phyloP scores from a whole-genome alignment of 2,329 filamentous ascomycete species.

The Fusarium sp. region DNA sequence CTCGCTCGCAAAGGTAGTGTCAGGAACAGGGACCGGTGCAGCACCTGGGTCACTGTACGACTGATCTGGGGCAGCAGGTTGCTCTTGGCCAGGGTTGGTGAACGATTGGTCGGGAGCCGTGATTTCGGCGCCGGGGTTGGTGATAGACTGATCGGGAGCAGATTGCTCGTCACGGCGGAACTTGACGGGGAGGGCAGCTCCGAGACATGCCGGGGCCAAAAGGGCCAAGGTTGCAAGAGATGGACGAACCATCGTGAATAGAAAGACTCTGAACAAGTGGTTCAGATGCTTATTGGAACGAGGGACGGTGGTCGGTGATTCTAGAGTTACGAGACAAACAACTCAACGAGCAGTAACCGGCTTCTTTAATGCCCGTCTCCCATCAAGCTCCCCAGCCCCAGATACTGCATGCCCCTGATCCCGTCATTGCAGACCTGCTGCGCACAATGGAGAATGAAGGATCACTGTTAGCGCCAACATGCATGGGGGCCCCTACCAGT shows the following conservation, averaged over 20 bases:
- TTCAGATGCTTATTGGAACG: not conserved
- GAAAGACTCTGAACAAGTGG: not conserved
- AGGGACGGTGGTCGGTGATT: not conserved
- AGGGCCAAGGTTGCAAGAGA: not conserved
- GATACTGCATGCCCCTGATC: not conserved
- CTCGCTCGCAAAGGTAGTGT: not conserved
- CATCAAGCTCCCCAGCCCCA: not conserved
- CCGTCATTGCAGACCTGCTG: not conserved
- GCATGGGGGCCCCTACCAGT: not conserved
- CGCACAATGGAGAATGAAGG: not conserved
- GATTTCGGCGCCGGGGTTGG: not conserved
- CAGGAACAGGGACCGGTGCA: not conserved
- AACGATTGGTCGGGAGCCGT: not conserved
- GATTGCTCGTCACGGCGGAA: not conserved
- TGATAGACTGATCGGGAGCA: not conserved
- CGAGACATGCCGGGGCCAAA: not conserved
- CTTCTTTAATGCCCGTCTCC: not conserved
- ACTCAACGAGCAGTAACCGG: not conserved
- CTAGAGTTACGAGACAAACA: not conserved
- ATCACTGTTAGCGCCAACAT: not conserved
- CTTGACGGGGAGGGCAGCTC: not conserved
- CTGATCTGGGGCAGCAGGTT: not conserved
- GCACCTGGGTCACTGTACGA: not conserved
- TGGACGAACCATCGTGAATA: not conserved
- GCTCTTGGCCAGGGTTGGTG: not conserved